Evolutionary conservation across 495 filamentous ascomycete genomes (phyloP).

Genomic region (Neurospora tetraspora): DNA sequence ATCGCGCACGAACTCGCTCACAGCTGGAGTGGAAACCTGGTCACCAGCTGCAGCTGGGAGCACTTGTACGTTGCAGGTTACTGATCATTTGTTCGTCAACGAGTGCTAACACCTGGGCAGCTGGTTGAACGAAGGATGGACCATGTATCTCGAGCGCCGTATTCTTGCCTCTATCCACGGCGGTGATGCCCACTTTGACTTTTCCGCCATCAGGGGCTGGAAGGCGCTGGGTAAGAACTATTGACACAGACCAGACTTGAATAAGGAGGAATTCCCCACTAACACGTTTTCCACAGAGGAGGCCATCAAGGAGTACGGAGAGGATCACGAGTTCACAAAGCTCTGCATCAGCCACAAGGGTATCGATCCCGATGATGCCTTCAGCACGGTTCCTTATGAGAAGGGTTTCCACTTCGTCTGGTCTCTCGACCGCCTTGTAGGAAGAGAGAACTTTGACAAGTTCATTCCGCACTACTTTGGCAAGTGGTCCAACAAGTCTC

Average conservation of each 20-base stretch:
- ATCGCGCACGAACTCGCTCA: slow-evolving; percentile 93
- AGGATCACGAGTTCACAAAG: slow-evolving; percentile 86
- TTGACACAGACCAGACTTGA: neutral
- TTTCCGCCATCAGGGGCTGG: slow-evolving; percentile 85
- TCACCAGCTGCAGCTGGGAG: slow-evolving; percentile 86
- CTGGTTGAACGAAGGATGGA: slow-evolving; percentile 97
- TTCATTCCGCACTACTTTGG: slow-evolving; percentile 95
- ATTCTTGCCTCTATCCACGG: slow-evolving; percentile 61
- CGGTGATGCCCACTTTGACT: slow-evolving; percentile 67
- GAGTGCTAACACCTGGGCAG: slow-evolving; percentile 19
- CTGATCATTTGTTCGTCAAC: neutral
- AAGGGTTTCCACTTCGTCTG: slow-evolving; percentile 57
- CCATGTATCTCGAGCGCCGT: slow-evolving; percentile 81
- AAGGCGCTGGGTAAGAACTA: slow-evolving; percentile 40
- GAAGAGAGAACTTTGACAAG: slow-evolving; percentile 77
- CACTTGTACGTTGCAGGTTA: slow-evolving; percentile 52
- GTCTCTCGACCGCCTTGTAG: slow-evolving; percentile 73
- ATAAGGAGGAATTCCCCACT: neutral
- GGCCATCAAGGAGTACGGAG: slow-evolving; percentile 63
- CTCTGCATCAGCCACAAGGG: slow-evolving; percentile 77
- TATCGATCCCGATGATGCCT: slow-evolving; percentile 90
- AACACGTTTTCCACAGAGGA: slow-evolving; percentile 40
- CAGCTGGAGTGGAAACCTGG: slow-evolving; percentile 89
- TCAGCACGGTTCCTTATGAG: slow-evolving; percentile 75
- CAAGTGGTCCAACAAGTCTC: slow-evolving; percentile 66